Evolutionary conservation across 768 basidiomycete genomes (phyloP).

Genomic region (Hypholoma fasciculare): DNA sequence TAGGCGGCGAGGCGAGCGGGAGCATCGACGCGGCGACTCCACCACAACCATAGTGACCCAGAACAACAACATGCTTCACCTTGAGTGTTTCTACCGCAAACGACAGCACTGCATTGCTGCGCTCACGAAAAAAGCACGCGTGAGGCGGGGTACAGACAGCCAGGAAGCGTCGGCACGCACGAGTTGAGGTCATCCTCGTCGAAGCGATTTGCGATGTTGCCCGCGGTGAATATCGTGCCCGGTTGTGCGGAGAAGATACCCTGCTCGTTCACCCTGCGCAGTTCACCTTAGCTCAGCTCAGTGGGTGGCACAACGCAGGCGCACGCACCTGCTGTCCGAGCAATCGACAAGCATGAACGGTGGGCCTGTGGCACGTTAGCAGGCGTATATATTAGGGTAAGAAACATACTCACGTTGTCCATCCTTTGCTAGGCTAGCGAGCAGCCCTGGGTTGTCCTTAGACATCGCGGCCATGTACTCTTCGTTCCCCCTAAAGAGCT

Average conservation of each 20-base stretch:
- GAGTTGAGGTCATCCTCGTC: constrained; percentile 28
- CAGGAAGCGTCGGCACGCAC: constrained; percentile 15
- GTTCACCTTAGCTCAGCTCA: neutral
- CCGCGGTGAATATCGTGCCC: constrained; percentile 32
- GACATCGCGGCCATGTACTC: constrained; percentile 22
- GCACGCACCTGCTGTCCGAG: constrained; percentile 25
- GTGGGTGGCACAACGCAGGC: neutral
- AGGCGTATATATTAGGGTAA: neutral
- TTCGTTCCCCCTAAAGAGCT: constrained; percentile 21
- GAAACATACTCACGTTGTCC: constrained; percentile 18
- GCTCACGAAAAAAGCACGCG: neutral
- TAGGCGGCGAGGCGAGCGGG: neutral
- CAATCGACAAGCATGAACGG: constrained; percentile 34
- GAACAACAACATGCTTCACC: constrained; percentile 30
- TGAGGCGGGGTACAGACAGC: neutral
- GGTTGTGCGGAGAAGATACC: constrained; percentile 29
- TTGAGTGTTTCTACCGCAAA: constrained; percentile 27
- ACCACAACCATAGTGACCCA: constrained; percentile 32
- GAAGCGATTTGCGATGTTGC: constrained; percentile 32
- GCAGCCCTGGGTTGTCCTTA: constrained; percentile 19
- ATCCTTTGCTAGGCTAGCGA: constrained; percentile 16
- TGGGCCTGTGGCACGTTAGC: constrained; percentile 17
- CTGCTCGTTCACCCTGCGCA: constrained; percentile 27
- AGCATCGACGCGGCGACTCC: constrained; percentile 30
- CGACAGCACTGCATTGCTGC: constrained; percentile 28